These are phyloP conservation scores for Harringtonia aguacate DNA, from an alignment of 2,329 filamentous ascomycete genomes.

Conservation along the genomic window DNA sequence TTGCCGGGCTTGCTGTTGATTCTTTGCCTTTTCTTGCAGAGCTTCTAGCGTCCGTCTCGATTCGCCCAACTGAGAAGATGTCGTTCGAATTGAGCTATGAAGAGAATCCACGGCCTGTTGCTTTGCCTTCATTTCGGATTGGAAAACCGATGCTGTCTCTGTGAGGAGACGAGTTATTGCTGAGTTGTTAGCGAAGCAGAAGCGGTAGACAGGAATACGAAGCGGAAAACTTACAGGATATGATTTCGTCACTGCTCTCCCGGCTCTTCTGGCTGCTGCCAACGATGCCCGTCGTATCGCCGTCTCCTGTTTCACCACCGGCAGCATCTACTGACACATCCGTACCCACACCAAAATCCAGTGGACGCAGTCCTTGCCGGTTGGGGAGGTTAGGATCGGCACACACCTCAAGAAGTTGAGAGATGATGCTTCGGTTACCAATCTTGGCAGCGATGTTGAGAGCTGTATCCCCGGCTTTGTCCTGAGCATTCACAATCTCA, in stretches of 20 bases:
- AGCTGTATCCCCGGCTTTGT: constrained; percentile 89
- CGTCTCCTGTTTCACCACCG: constrained; percentile 28
- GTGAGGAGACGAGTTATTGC: constrained; percentile 76
- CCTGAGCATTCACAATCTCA: constrained; percentile 91
- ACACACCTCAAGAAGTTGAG: constrained; percentile 90
- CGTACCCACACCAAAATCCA: constrained; percentile 88
- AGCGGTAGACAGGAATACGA: neutral
- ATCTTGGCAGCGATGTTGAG: constrained; percentile 89
- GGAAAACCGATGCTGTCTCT: constrained; percentile 69
- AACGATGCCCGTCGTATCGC: constrained; percentile 32
- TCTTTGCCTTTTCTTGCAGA: constrained; percentile 54
- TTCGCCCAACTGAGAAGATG: constrained; percentile 67
- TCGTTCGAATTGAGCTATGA: constrained; percentile 69
- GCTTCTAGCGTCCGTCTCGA: constrained; percentile 64
- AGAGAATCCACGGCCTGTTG: constrained; percentile 74
- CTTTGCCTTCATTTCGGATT: constrained; percentile 70
- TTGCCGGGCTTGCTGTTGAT: constrained; percentile 54
- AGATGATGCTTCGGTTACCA: constrained; percentile 88
- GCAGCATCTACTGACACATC: constrained; percentile 38
- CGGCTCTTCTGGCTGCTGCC: constrained; percentile 44
- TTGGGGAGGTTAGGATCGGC: constrained; percentile 91
- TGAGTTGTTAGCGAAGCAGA: constrained; percentile 25
- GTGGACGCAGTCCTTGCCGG: constrained; percentile 72
- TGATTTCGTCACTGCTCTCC: constrained; percentile 70
- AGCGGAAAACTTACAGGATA: constrained; percentile 52